A percentile compares a stretch with the other conserved stretches of the same genome.
phyloP scores from a whole-genome alignment of 2,329 filamentous ascomycete species.

The Cordyceps farinosa region DNA sequence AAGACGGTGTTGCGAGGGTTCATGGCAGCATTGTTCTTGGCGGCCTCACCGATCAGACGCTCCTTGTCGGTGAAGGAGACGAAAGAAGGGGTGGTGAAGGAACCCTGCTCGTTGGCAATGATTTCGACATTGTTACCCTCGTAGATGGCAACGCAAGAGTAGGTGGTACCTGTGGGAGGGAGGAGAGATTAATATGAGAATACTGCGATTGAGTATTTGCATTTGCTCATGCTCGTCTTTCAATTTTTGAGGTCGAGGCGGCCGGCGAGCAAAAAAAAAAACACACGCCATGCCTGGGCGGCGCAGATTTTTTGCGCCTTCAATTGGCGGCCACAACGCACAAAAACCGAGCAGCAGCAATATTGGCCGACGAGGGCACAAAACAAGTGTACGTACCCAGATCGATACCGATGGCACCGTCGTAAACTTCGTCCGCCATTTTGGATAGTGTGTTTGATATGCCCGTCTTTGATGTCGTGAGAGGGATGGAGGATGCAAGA shows the following conservation, averaged over 20 bases:
- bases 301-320: conserved; percentile 13
- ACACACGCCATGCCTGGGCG: neutral
- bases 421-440: conserved; percentile 98
- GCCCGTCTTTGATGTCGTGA: conserved; percentile 28
- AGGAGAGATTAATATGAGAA: neutral
- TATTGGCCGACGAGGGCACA: conserved; percentile 7
- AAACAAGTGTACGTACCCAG: conserved; percentile 64
- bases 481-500: conserved; percentile 25
- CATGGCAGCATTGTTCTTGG: conserved; percentile 99
- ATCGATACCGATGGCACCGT: conserved; percentile 99
- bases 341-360: neutral
- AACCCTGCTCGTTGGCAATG: conserved; percentile 99
- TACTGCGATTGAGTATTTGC: neutral
- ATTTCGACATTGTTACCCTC: conserved; percentile 99
- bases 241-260: neutral
- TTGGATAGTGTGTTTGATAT: conserved; percentile 37
- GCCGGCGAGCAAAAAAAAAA: neutral
- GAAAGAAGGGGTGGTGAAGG: conserved; percentile 97
- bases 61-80: conserved; percentile 99
- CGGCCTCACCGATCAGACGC: conserved; percentile 97
- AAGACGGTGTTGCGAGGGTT: conserved; percentile 98
- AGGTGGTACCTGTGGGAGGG: conserved; percentile 76
- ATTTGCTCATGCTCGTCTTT: neutral
- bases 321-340: conserved; percentile 13
- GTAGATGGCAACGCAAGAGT: conserved; percentile 99